These are phyloP conservation scores for Blastobotrys petasosporus DNA, from an alignment of 1,139 yeast species.

Conservation along the genomic window DNA sequence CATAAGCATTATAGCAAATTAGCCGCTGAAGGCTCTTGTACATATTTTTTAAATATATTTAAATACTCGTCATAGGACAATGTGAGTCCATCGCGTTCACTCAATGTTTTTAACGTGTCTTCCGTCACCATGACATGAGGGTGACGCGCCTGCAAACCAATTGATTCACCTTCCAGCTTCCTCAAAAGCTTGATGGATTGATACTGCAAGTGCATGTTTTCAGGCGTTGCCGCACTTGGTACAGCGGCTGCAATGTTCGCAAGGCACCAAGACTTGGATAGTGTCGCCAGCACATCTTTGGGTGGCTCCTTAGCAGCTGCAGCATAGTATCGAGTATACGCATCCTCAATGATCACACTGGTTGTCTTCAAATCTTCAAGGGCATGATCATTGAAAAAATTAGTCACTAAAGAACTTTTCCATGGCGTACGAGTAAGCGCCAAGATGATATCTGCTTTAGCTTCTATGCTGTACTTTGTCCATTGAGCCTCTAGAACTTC, in stretches of 20 bases:
- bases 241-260: slow-evolving; percentile 1
- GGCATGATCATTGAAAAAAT: too few relatives aligned
- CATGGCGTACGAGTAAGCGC: too few relatives aligned
- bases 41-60: slow-evolving; percentile 4
- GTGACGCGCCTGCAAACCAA: background rate
- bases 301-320: background rate
- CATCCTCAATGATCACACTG: too few relatives aligned
- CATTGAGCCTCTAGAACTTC: too few relatives aligned
- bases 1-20: slow-evolving; percentile 17
- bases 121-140: slow-evolving; percentile 7
- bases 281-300: background rate
- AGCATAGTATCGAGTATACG: too few relatives aligned
- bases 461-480: too few relatives aligned
- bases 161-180: background rate
- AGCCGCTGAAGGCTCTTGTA: slow-evolving; percentile 5
- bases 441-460: too few relatives aligned
- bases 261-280: background rate
- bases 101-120: slow-evolving; percentile 3
- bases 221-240: background rate
- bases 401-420: too few relatives aligned
- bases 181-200: slow-evolving; percentile 2
- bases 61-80: slow-evolving; percentile 6
- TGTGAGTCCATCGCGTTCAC: slow-evolving; percentile 1
- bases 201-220: background rate
- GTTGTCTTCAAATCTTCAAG: too few relatives aligned